Evolutionary conservation across 1,139 yeast genomes (phyloP).

Genomic region (Candida glucosophila): DNA sequence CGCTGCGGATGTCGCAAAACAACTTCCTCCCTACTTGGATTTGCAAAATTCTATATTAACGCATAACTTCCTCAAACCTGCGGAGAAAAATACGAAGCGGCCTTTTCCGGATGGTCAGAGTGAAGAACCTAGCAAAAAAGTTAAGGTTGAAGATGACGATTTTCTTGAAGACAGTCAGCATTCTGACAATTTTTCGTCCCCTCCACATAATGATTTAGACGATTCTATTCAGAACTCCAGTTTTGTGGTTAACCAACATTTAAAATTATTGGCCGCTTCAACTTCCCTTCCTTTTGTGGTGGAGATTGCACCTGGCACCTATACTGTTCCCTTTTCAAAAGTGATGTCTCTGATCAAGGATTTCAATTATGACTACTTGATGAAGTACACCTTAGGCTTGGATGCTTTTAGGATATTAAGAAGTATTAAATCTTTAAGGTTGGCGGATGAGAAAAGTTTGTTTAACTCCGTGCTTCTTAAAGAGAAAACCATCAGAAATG

Average conservation of each 20-base stretch:
- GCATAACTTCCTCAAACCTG: constrained; percentile 25
- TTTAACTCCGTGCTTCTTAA: constrained; percentile 68
- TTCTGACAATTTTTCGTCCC: constrained; percentile 8
- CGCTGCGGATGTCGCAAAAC: constrained; percentile 44
- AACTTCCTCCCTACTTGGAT: constrained; percentile 36
- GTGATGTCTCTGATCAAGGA: constrained; percentile 41
- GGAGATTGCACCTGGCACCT: constrained; percentile 34
- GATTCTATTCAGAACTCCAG: too few relatives aligned
- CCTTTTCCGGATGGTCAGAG: constrained; percentile 11
- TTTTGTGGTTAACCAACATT: constrained; percentile 33
- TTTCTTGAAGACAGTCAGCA: constrained; percentile 12
- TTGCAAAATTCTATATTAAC: constrained; percentile 41
- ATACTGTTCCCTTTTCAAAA: constrained; percentile 33
- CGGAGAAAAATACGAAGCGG: constrained; percentile 15
- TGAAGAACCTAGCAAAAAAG: constrained; percentile 22
- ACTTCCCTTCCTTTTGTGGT: constrained; percentile 36
- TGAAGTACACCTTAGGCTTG: constrained; percentile 49
- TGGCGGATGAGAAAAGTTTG: constrained; percentile 81
- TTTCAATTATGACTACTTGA: constrained; percentile 50
- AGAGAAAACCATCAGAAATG: constrained; percentile 67
- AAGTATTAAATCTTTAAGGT: constrained; percentile 55
- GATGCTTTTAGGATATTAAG: constrained; percentile 57
- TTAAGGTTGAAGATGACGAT: constrained; percentile 29
- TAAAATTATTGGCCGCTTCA: constrained; percentile 45
- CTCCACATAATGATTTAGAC: too few relatives aligned